Conservation (phyloP, 331 rosid species). For the Malus hybrid region DNA sequence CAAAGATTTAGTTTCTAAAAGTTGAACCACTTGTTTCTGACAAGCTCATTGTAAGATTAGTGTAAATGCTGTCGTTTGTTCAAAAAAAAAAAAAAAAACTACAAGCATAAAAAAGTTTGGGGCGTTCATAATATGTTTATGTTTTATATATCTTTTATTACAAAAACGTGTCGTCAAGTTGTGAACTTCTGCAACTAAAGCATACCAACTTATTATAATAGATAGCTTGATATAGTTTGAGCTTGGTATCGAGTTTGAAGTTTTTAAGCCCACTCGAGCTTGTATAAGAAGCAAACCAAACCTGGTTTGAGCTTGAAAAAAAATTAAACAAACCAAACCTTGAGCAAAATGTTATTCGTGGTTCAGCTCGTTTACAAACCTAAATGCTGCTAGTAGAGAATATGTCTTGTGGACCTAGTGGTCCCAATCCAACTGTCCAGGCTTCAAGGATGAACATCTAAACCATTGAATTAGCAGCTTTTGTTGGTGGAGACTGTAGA, state of each 20-base stretch:
- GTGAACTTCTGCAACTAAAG: background rate
- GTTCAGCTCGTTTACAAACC: background rate
- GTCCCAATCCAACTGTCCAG: background rate
- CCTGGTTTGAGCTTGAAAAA: background rate
- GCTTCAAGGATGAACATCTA: background rate
- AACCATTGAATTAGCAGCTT: background rate
- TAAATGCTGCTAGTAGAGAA: background rate
- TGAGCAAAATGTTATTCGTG: background rate
- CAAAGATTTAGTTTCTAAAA: background rate
- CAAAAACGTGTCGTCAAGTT: background rate
- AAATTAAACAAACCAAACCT: too few relatives aligned
- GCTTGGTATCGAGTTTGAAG: background rate
- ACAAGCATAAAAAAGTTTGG: background rate
- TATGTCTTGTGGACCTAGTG: background rate
- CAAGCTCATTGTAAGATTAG: too few relatives aligned
- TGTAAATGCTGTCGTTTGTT: background rate
- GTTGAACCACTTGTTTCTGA: background rate
- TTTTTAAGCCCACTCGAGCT: background rate
- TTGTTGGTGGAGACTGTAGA: background rate
- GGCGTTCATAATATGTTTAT: background rate
- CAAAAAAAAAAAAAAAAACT: too few relatives aligned
- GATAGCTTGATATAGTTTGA: background rate
- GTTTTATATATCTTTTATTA: background rate
- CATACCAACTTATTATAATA: background rate
- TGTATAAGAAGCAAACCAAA: too few relatives aligned